Evolutionary conservation across 352 stramenopile species (phyloP).

Genomic region (Phytophthora sansomeana): DNA sequence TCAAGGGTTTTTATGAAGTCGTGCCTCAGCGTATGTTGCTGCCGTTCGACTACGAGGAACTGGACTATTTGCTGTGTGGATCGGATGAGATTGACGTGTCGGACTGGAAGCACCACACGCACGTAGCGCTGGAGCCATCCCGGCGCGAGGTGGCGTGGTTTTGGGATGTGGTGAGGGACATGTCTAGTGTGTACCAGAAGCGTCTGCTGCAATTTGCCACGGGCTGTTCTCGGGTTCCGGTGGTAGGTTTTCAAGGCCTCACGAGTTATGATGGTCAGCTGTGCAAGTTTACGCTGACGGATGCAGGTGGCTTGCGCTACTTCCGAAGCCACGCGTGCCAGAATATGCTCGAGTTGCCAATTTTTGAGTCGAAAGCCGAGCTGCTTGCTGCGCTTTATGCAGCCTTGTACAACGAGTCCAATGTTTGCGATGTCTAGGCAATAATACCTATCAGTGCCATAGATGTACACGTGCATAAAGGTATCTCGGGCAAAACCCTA

Average conservation of each 20-base stretch:
- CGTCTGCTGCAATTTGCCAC: slow-evolving; percentile 85
- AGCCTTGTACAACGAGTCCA: slow-evolving; percentile 50
- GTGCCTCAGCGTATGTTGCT: slow-evolving; percentile 93
- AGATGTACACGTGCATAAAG: slow-evolving; percentile 15
- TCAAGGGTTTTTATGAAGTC: slow-evolving; percentile 97
- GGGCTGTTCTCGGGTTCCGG: slow-evolving; percentile 70
- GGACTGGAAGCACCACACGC: slow-evolving; percentile 93
- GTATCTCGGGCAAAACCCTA: neutral
- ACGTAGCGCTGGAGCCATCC: slow-evolving; percentile 32
- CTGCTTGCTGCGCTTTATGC: slow-evolving; percentile 57
- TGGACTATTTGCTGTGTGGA: slow-evolving; percentile 96
- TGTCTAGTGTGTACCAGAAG: slow-evolving; percentile 66
- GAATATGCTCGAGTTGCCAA: slow-evolving; percentile 93
- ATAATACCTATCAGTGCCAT: slow-evolving; percentile 20
- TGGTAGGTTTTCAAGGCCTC: slow-evolving; percentile 67
- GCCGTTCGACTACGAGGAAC: slow-evolving; percentile 96
- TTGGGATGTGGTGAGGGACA: slow-evolving; percentile 88
- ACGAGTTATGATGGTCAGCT: slow-evolving; percentile 79
- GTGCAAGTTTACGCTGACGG: slow-evolving; percentile 66
- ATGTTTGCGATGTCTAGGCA: slow-evolving; percentile 5
- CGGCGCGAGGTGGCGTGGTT: slow-evolving; percentile 45
- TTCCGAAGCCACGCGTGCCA: slow-evolving; percentile 72
- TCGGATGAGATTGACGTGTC: slow-evolving; percentile 93
- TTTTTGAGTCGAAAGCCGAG: slow-evolving; percentile 89
- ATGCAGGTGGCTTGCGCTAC: slow-evolving; percentile 22